Evolutionary conservation across 1,139 yeast genomes (phyloP), one percentile per base, ranked within the genome.

Genomic region (Nakaseomyces kungkrabaensis): DNA sequence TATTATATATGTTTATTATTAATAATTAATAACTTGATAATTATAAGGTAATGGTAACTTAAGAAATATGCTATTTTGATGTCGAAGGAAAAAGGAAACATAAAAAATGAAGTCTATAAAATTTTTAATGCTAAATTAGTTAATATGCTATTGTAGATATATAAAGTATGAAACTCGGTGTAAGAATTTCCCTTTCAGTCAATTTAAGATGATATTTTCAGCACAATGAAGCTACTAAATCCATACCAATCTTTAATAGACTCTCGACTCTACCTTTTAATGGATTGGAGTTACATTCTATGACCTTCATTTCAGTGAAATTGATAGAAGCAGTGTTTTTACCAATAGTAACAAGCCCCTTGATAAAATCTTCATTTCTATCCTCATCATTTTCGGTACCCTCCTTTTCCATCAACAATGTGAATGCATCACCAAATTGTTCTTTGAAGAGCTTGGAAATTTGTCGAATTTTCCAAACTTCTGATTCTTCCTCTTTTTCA

Each of bases 371-470:
- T 11, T 45, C 42, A 25, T 27, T 36, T 27, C 33, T 13, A 10
- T 85, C 76, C 4, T 72, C 68, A 5, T 37, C 40, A 9, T 67
- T 63, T 10, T 67, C 65, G 33, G 72, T 76, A 6, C 66, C 64
- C 2, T 70, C 71, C 5, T 66, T 66, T 11, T 55, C 54, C 42
- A 64, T 47, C 37, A 57, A 46, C 11, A 65, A 50, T 4, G 59
- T 53, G 52, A 87, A 77, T 0, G 90, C 69, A 38, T 85, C 88
- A 7, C 98, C 98, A 69, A 92, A 92, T 62, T 92, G 99, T 0
- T 95, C 90, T 47, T 74, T 71, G 46, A 94, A 71, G 47, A 94
- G 71, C 10, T 80, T 72, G 0, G 79, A 67, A 7, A 94, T 78
- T 51, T 89, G 77, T 44, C 75, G 75, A 7, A 86, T 74, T 53